Evolutionary conservation across 2,329 filamentous ascomycete genomes (phyloP), one percentile per base, ranked within the genome.

Genomic region (Alternaria gansuensis): DNA sequence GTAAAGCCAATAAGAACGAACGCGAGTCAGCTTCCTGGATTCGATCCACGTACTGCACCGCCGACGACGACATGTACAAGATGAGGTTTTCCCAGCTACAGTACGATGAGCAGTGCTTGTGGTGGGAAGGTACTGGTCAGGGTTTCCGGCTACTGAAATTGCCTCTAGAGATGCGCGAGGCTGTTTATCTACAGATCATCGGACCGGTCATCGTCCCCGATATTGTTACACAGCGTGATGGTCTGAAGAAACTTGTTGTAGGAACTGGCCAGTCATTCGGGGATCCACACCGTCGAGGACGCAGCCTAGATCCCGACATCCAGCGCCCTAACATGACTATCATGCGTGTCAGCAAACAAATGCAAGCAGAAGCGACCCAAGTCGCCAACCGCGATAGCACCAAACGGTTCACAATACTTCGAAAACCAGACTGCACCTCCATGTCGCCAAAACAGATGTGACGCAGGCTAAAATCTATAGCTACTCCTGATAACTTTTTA

Each of bases 41-140:
- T 5, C 59, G 46, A 17, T 37, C 59, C 9, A 62, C 41, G 0
- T 63, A 64, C 24, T 54, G 59, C 21, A 62, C 56, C 26, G 33
- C 63, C 10, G 51, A 57, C 13, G 31, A 48, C 3, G 44, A 57
- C 7, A 41, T 28, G 6, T 59, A 44, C 29, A 50, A 40, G 13
- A 56, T 58, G 59, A 56, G 51, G 17, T 61, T 59, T 26, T 13
- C 40, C 1, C 36, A 59, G 3, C 13, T 45, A 26, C 63, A 67
- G 24, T 52, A 58, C 39, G 59, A 63, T 5, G 63, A 68, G 33
- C 64, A 63, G 24, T 14, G 17, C 3, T 5, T 52, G 8, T 69
- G 67, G 67, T 69, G 64, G 65, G 11, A 48, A 1, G 46, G 29
- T 7, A 69, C 50, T 5, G 63, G 59, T 9, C 57, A 63, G 21